Evolutionary conservation across 2,329 filamentous ascomycete species (phyloP), one percentile per base, ranked within the genome.

Genomic region (Rutstroemia sp.): DNA sequence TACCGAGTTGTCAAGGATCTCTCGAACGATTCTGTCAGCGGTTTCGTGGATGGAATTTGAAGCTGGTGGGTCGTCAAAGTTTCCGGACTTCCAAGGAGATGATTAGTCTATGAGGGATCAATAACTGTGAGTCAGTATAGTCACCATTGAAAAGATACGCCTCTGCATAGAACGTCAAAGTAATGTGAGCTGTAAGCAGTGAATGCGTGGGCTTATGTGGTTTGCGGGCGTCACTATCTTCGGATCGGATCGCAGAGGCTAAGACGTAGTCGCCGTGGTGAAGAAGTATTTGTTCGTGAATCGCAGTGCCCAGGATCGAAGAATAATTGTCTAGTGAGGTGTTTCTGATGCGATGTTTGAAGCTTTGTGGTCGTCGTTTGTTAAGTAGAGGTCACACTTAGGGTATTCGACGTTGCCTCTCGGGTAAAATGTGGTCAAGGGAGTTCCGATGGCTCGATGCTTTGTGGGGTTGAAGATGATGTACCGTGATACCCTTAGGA

Each of bases 1-100:
- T 55, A 70, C 64, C 60, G 70, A 65, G 58, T 71, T 69, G 65
- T 75, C 70, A 64, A 74, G 69, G 54, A 73, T 72, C 54, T 69
- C 72, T 51, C 69, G 69, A 23, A 75, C 61, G n/a, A 70, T 64
- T 50, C 66, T 58, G 67, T 65, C 61, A 40, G 66, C 67, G 8
- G 63, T 66, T 53, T 65, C 61, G 48, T 61, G 57, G 25, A 57
- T 54, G 39, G 61, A 60, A 50, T 67, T 63, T 47, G 63, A 62
- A 19, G 63, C 57, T 34, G 63, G 59, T 25, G 65, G 64, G 44
- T 64, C 57, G 54, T 68, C 61, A 54, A 59, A 63, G 45, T 68
- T 66, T 34, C 60, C 60, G 60, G 66, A 68, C 67, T 68, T 56
- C 17, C 50, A 50, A 14, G 19, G 10, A 4, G 38, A 48, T 40